Conservation (phyloP, 1,139 yeast genomes). For the Zygoascus meyerae region DNA sequence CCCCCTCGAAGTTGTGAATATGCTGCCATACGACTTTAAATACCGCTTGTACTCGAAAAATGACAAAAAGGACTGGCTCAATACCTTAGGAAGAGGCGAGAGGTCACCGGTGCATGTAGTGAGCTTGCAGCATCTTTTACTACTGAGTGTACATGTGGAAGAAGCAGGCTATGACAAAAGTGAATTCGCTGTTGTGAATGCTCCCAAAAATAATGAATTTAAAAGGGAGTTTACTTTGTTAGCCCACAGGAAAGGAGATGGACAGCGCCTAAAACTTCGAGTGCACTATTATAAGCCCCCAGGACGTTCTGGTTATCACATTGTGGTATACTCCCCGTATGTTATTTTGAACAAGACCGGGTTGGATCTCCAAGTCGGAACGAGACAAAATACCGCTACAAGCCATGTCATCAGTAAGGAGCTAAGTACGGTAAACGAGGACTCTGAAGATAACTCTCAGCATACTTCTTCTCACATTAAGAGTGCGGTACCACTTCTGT, state of each 20-base stretch:
- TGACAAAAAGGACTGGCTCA: constrained; percentile 65
- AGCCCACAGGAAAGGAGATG: constrained; percentile 41
- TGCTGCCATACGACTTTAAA: constrained; percentile 74
- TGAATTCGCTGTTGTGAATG: constrained; percentile 68
- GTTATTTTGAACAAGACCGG: constrained; percentile 77
- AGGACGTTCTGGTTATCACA: constrained; percentile 27
- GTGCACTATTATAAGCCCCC: constrained; percentile 50
- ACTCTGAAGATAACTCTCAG: constrained; percentile 28
- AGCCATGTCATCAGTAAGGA: constrained; percentile 29
- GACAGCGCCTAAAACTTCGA: constrained; percentile 59
- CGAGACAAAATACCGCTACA: constrained; percentile 45
- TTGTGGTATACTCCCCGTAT: constrained; percentile 80
- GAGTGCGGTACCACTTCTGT: constrained; percentile 55
- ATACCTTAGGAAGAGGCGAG: constrained; percentile 56
- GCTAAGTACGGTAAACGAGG: constrained; percentile 3
- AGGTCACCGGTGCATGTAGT: constrained; percentile 75
- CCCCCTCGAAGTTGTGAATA: constrained; percentile 79
- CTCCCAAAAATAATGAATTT: constrained; percentile 50
- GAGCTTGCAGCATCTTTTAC: constrained; percentile 60
- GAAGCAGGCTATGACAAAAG: constrained; percentile 62
- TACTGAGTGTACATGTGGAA: constrained; percentile 66
- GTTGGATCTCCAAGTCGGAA: constrained; percentile 53
- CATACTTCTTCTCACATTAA: constrained; percentile 29
- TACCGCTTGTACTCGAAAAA: constrained; percentile 76
- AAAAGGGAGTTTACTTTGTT: constrained; percentile 45